Conservation (phyloP, 768 basidiomycete genomes). For the Phanerodontia chrysosporium region DNA sequence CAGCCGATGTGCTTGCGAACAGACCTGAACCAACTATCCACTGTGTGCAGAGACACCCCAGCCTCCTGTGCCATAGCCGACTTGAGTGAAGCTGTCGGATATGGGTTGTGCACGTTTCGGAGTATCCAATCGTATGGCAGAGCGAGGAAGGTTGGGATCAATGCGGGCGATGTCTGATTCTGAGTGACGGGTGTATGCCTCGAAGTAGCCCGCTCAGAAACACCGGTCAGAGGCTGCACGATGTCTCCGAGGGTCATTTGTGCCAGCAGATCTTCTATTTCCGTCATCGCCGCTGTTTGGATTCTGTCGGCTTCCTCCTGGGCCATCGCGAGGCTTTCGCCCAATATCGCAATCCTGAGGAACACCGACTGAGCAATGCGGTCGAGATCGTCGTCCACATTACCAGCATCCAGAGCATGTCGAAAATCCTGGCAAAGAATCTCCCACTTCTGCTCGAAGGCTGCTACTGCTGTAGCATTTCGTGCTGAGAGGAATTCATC, state of each 20-base stretch:
- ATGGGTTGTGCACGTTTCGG: conserved; percentile 14
- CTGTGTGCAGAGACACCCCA: not conserved
- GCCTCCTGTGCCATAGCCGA: conserved; percentile 5
- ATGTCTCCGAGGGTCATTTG: not conserved
- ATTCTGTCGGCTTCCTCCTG: not conserved
- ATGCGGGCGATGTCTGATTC: too few species aligned
- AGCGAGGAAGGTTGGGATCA: too few species aligned
- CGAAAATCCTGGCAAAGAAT: conserved; percentile 9
- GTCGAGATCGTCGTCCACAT: not conserved
- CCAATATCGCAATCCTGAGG: conserved; percentile 3
- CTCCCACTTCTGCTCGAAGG: conserved; percentile 12
- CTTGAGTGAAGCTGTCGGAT: conserved; percentile 14
- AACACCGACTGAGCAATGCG: conserved; percentile 7
- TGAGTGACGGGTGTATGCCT: too few species aligned
- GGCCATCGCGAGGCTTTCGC: conserved; percentile 1
- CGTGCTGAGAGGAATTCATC: conserved; percentile 12
- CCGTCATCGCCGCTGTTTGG: not conserved
- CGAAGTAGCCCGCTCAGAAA: too few species aligned
- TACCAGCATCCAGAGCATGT: not conserved
- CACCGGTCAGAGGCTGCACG: too few species aligned
- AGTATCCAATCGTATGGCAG: conserved; percentile 8
- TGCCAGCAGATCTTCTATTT: conserved; percentile 3
- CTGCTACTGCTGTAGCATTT: not conserved
- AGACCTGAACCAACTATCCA: conserved; percentile 16
- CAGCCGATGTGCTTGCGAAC: conserved; percentile 11